These are phyloP conservation scores for Bacterosira constricta DNA, from an alignment of 108 stramenopile genomes.

Conservation along the genomic window DNA sequence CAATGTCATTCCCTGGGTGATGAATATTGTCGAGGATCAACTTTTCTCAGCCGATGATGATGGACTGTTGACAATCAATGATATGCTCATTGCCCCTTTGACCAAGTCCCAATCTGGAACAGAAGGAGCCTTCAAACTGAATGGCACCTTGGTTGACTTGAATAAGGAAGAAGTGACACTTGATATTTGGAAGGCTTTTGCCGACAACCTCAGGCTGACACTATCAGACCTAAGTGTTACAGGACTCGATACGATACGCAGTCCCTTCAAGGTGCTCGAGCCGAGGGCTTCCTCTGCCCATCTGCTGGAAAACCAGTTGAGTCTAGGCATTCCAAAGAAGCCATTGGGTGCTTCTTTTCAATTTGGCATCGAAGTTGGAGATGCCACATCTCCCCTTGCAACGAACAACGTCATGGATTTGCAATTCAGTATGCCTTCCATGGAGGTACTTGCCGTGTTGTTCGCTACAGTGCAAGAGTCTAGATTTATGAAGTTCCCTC, in stretches of 20 bases:
- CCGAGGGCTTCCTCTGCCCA: constrained; percentile 39
- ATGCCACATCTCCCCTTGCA: constrained; percentile 33
- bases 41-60: constrained; percentile 53
- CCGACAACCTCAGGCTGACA: constrained; percentile 33
- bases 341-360: constrained; percentile 26
- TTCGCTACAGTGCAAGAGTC: constrained; percentile 39
- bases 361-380: constrained; percentile 33
- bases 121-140: constrained; percentile 46
- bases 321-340: constrained; percentile 24
- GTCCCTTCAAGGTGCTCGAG: constrained; percentile 36
- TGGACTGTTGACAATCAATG: constrained; percentile 65
- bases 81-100: constrained; percentile 55
- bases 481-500: constrained; percentile 37
- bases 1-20: constrained; percentile 47
- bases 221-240: constrained; percentile 31
- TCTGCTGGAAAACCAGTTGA: constrained; percentile 40
- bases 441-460: constrained; percentile 38
- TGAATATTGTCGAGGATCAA: constrained; percentile 41
- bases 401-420: constrained; percentile 45
- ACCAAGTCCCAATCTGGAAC: constrained; percentile 64
- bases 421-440: constrained; percentile 23
- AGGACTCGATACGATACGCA: constrained; percentile 41
- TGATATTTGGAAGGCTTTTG: constrained; percentile 50
- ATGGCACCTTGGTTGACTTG: constrained; percentile 41
- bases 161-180: constrained; percentile 26